These are phyloP conservation scores for Leishmania guyanensis DNA, from an alignment of 208 protist genomes.

Conservation along the genomic window DNA sequence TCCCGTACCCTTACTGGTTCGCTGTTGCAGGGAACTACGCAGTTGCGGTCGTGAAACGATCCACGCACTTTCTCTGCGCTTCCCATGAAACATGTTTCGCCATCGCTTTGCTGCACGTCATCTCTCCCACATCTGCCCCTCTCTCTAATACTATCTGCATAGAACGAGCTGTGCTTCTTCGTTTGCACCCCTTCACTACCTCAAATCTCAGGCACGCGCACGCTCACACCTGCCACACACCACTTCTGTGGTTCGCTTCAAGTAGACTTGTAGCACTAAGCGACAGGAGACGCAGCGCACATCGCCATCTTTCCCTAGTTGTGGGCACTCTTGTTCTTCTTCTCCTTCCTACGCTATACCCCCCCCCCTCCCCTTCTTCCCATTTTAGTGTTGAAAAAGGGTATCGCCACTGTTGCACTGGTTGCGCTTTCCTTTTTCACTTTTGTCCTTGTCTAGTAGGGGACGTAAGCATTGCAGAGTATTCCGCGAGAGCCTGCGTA, in stretches of 20 bases:
- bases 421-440: not conserved
- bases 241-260: not conserved
- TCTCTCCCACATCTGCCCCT: not conserved
- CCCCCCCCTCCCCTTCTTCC: not conserved
- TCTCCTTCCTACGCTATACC: not conserved
- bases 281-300: not conserved
- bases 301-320: not conserved
- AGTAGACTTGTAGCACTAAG: not conserved
- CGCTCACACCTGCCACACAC: not conserved
- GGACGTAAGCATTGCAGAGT: not conserved
- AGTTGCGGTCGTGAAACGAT: not conserved
- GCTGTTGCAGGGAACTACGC: not conserved
- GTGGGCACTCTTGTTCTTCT: too few species aligned
- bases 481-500: not conserved
- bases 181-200: too few species aligned
- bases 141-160: not conserved
- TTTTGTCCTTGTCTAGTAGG: not conserved
- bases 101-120: not conserved
- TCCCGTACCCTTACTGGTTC: not conserved
- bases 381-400: not conserved
- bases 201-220: not conserved
- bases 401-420: not conserved
- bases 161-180: not conserved
- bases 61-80: not conserved
- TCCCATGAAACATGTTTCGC: too few species aligned